Percentiles rank a stretch among this genome's conserved stretches.
Evolutionary conservation across 108 stramenopile genomes (phyloP).

Genomic region (Mediolabrus comicus): DNA sequence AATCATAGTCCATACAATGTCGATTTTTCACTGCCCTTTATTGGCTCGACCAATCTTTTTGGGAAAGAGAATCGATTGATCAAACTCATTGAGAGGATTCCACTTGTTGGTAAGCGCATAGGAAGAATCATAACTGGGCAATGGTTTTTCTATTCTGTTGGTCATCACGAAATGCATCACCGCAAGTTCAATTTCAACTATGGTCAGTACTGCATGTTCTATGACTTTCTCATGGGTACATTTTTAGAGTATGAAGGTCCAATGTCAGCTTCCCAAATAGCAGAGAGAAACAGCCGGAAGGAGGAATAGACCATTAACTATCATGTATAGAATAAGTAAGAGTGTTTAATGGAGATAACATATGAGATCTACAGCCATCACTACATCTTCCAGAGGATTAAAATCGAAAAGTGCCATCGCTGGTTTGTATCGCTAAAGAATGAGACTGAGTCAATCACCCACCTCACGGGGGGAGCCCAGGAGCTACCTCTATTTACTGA

Average conservation of each 20-base stretch:
- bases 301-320: background rate
- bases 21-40: conserved; percentile 47
- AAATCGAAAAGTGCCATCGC: too few relatives aligned
- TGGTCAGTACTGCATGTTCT: conserved; percentile 91
- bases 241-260: conserved; percentile 78
- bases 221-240: conserved; percentile 78
- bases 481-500: too few relatives aligned
- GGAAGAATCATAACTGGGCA: conserved; percentile 41
- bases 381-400: too few relatives aligned
- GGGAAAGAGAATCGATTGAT: conserved; percentile 10
- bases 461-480: too few relatives aligned
- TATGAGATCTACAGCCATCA: too few relatives aligned
- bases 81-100: conserved; percentile 26
- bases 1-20: conserved; percentile 75
- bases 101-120: conserved; percentile 63
- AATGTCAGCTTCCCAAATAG: conserved; percentile 21
- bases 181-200: conserved; percentile 91
- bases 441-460: too few relatives aligned
- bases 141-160: conserved; percentile 67
- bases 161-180: conserved; percentile 93
- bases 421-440: too few relatives aligned
- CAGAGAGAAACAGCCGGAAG: conserved; percentile 22
- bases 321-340: background rate
- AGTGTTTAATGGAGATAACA: background rate
- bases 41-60: conserved; percentile 19